Evolutionary conservation across 1,139 yeast species (phyloP), one percentile per base, ranked within the genome.

Genomic region (Sugiyamaella neomexicana): DNA sequence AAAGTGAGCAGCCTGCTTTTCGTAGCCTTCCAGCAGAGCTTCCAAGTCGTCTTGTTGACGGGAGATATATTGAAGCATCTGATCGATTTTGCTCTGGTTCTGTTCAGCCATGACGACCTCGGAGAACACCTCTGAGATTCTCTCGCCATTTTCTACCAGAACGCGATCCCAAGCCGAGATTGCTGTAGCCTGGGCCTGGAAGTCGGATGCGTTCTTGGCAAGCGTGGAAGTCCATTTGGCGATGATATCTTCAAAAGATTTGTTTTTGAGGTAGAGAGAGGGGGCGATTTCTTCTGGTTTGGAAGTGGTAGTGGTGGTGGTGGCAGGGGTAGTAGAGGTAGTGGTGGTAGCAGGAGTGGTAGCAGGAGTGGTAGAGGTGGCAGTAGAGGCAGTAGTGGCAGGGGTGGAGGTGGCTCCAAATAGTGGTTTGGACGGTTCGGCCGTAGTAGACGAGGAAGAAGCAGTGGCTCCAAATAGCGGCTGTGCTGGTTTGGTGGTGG

Each of bases 21-120:
- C 99, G 66, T 91, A 91, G 60, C 85, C 86, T 62, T 87, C 89
- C 59, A 93, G 79, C 62, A 93, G 78, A 27, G 81, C 77, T 59
- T 91, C 98, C 53, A 93, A 76, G 66, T 93, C 99, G 60, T 87
- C 89, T 68, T 95, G 99, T 68, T 95, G 99, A 62, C 86, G 83
- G 66, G 88, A 95, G 49, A 93, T 88, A 67, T 90, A 91, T 52
- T 84, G 77, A 54, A 95, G 75, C 51, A 90, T 86, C 69, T 90
- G 97, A 64, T 95, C 98, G 51, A 93, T 85, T 62, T 86, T 88
- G 44, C 79, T 77, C 67, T 93, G 97, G 53, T 87, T 81, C 62
- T 87, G 88, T 66, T 91, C 97, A 1, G 97, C 96, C 56, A 82
- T 82, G 36, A 86, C 72, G 1, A 95, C 86, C 60, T 89, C 93